A percentile compares a stretch with the other conserved stretches of the same genome.
Conservation (phyloP, 1,139 yeast genomes). For the Magnusiomyces fungicola region DNA sequence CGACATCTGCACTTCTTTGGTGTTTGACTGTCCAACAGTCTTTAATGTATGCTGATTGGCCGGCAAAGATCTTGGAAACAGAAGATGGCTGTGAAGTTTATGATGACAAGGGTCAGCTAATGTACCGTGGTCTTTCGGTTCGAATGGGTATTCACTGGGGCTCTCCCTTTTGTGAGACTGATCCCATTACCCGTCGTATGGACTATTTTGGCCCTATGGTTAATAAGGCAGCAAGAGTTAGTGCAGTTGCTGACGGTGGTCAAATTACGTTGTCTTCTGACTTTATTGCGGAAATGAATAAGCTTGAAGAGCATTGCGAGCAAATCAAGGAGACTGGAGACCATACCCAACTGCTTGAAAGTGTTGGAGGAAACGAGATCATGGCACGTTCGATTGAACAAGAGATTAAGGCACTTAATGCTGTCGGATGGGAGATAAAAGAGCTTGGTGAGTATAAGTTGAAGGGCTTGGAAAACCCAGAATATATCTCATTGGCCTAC, state of each 20-base stretch:
- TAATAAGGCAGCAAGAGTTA: constrained; percentile 85
- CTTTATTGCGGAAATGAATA: constrained; percentile 62
- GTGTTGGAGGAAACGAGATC: constrained; percentile 52
- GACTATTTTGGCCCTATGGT: constrained; percentile 99
- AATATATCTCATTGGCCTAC: constrained; percentile 69
- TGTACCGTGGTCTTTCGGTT: constrained; percentile 85
- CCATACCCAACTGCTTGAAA: constrained; percentile 41
- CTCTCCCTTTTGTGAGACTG: constrained; percentile 90
- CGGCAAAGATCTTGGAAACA: constrained; percentile 78
- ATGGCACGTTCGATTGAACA: constrained; percentile 60
- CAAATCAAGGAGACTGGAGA: constrained; percentile 37
- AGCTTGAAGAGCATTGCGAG: constrained; percentile 49
- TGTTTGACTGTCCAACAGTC: constrained; percentile 89
- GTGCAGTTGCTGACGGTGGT: constrained; percentile 98
- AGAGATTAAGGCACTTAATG: constrained; percentile 60
- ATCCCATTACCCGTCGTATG: constrained; percentile 93
- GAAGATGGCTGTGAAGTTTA: constrained; percentile 78
- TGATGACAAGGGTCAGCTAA: constrained; percentile 52
- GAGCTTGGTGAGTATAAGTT: constrained; percentile 81
- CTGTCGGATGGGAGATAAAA: constrained; percentile 61
- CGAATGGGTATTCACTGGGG: constrained; percentile 99
- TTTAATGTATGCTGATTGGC: constrained; percentile 86
- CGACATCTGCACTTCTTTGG: constrained; percentile 87
- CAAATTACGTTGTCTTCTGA: constrained; percentile 84
- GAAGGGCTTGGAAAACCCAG: constrained; percentile 93